Evolutionary conservation across 768 basidiomycete species (phyloP), one percentile per base, ranked within the genome.

Genomic region (Termitomyces sp.): DNA sequence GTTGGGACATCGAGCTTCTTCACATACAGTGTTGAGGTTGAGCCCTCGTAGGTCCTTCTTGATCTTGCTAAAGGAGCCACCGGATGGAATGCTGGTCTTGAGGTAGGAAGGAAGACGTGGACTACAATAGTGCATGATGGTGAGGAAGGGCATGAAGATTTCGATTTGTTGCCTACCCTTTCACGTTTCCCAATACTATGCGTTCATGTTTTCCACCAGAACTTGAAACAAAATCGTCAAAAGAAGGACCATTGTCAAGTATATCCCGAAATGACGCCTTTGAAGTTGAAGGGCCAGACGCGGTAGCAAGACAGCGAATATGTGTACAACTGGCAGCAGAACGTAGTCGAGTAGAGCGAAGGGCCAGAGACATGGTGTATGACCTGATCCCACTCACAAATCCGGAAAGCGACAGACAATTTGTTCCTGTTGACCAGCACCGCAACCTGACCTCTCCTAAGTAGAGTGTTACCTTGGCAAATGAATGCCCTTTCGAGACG

Each of bases 1-100:
- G 69, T 99, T 99, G 0, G 97, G 97, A 79, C 97, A 99, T 64
- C 96, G 84, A 39, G 97, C 97, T 73, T 99, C 97, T 75, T 99
- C 97, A 69, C 97, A 99, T 2, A 99, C 97, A 0, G 97, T 99
- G 69, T 97, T 94, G 52, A 99, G 79, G 8, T 85, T 85, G 2
- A 99, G 83, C 2, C 96, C 96, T 56, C 97, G 81, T 15, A 99
- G 81, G 74, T 99, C 97, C 66, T 90, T 92, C 83, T 96, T 98
- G 65, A 99, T 98, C 69, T 87, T 92, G 65, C 85, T 89, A 74
- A 90, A 99, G 2, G 95, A 94, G 12, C 80, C 79, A 35, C 94
- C 92, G 0, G 90, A 92, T 1, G 97, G 96, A 65, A 96, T 95
- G 44, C 88, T 88, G 13, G 94, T 96, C 79, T 96, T 96, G 45